phyloP scores from a whole-genome alignment of 768 basidiomycete species.

The Collybia sp. region DNA sequence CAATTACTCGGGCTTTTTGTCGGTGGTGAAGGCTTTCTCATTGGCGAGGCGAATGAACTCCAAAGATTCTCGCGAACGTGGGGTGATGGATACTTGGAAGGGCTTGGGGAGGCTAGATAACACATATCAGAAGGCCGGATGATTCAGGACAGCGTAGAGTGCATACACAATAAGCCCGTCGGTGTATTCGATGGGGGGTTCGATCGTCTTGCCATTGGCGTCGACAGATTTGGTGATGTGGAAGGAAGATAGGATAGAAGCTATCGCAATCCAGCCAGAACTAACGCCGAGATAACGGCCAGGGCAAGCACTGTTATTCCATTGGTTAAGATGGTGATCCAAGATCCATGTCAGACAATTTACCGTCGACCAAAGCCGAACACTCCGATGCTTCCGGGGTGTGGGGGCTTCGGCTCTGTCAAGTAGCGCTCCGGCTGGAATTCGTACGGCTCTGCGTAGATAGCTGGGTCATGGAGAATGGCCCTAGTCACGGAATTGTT shows the following conservation, averaged over 20 bases:
- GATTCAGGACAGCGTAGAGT: slow-evolving; percentile 1
- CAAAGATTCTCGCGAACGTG: slow-evolving; percentile 30
- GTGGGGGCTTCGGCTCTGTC: slow-evolving; percentile 28
- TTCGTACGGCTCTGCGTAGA: slow-evolving; percentile 36
- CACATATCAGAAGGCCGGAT: background rate
- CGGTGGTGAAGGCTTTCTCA: too few species aligned
- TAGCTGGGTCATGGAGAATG: too few species aligned
- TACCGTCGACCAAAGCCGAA: slow-evolving; percentile 59
- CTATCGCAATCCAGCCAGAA: slow-evolving; percentile 3
- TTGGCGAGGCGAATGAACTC: background rate
- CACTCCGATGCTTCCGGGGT: slow-evolving; percentile 40
- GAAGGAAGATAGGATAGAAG: slow-evolving; percentile 2
- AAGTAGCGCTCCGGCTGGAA: slow-evolving; percentile 51
- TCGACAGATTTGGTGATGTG: slow-evolving; percentile 3
- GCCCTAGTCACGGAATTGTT: too few species aligned
- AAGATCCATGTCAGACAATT: slow-evolving; percentile 8
- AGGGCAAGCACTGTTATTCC: slow-evolving; percentile 4
- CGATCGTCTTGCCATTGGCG: slow-evolving; percentile 2
- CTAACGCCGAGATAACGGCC: background rate
- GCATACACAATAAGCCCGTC: slow-evolving; percentile 7
- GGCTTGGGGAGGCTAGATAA: slow-evolving; percentile 44
- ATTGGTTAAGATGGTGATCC: background rate
- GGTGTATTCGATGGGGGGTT: slow-evolving; percentile 4
- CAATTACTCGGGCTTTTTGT: too few species aligned
- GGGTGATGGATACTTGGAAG: slow-evolving; percentile 40